Evolutionary conservation across 176 grass and related monocot species (phyloP).

Genomic region (Otatea glauca): DNA sequence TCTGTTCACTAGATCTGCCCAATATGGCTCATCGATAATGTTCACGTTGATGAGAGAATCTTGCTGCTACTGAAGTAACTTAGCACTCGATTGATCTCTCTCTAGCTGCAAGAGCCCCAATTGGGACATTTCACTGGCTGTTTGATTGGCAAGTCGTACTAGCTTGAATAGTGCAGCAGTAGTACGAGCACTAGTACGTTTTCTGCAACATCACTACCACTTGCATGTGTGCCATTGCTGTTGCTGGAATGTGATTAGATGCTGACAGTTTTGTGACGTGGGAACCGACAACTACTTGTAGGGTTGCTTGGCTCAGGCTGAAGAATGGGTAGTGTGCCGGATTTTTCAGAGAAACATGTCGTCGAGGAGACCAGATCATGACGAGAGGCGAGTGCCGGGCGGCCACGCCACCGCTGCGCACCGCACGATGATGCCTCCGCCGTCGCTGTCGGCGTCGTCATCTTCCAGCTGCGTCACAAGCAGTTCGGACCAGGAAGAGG

Average conservation of each 20-base stretch:
- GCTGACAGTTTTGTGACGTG: background rate
- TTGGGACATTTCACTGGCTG: background rate
- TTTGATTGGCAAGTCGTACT: constrained; percentile 8
- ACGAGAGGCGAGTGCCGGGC: background rate
- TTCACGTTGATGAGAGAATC: constrained; percentile 6
- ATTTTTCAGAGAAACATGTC: constrained; percentile 61
- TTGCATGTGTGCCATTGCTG: background rate
- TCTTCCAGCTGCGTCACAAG: constrained; percentile 72
- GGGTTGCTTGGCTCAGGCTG: constrained; percentile 46
- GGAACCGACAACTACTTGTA: constrained; percentile 20
- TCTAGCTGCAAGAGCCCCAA: background rate
- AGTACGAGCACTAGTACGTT: background rate
- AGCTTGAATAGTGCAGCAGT: background rate
- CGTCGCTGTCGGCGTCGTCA: constrained; percentile 36
- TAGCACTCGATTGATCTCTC: background rate
- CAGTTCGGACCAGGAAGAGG: constrained; percentile 57
- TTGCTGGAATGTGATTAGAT: constrained; percentile 14
- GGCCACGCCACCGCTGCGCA: background rate
- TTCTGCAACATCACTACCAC: background rate
- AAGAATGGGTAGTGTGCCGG: constrained; percentile 79
- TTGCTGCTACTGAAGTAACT: background rate
- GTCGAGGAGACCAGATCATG: background rate
- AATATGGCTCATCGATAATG: background rate
- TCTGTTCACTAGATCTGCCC: background rate
- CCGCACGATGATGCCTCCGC: background rate